Evolutionary conservation across 2,329 filamentous ascomycete genomes (phyloP).

Genomic region (Aspergillus ochraceoroseus): DNA sequence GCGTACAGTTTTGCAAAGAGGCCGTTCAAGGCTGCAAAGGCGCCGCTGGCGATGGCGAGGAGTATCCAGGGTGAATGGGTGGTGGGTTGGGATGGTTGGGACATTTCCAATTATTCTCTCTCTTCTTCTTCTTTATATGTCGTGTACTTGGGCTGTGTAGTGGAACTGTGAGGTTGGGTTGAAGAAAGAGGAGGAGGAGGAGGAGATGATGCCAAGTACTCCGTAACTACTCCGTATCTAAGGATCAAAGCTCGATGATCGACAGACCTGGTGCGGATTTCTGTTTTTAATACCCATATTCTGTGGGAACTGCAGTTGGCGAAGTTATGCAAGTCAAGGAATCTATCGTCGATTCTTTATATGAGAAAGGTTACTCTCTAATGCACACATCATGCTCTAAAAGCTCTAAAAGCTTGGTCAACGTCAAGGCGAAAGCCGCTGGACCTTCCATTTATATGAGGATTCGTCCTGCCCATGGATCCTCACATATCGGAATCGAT

Average conservation of each 20-base stretch:
- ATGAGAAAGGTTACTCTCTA: too few relatives aligned
- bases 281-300: too few relatives aligned
- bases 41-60: conserved; percentile 57
- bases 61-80: conserved; percentile 45
- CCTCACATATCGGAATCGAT: conserved; percentile 81
- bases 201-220: conserved; percentile 8
- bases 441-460: conserved; percentile 45
- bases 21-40: conserved; percentile 60
- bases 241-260: too few relatives aligned
- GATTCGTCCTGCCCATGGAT: conserved; percentile 56
- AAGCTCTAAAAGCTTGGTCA: too few relatives aligned
- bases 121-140: too few relatives aligned
- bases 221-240: too few relatives aligned
- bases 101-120: too few relatives aligned
- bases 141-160: neutral
- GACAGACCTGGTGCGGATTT: too few relatives aligned
- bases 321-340: too few relatives aligned
- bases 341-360: too few relatives aligned
- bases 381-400: too few relatives aligned
- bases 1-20: conserved; percentile 62
- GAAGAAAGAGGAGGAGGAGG: neutral
- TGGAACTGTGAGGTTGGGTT: neutral
- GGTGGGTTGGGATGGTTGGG: conserved; percentile 9
- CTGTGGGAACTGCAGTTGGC: too few relatives aligned
- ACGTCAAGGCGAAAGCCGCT: conserved; percentile 39